Evolutionary conservation across 2,329 filamentous ascomycete genomes (phyloP).

Genomic region (Sclerotinia trifoliorum): DNA sequence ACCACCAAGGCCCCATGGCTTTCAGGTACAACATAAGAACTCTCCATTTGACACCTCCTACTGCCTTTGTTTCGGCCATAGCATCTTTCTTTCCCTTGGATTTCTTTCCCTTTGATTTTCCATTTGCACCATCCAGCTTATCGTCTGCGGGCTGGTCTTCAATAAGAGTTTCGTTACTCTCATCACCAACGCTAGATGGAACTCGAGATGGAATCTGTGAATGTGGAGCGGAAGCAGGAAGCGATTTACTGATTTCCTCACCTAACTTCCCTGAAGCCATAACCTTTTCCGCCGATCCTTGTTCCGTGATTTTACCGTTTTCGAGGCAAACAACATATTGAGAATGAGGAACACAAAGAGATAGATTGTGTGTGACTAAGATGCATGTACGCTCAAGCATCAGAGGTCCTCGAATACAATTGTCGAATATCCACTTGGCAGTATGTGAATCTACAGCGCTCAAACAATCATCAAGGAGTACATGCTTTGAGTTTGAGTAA

Average conservation of each 20-base stretch:
- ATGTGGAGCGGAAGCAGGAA: conserved; percentile 64
- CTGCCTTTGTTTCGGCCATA: conserved; percentile 75
- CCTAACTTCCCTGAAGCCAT: conserved; percentile 86
- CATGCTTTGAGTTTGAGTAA: conserved; percentile 90
- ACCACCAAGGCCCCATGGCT: conserved; percentile 96
- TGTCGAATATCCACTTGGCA: conserved; percentile 95
- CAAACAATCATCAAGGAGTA: conserved; percentile 91
- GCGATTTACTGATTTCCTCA: conserved; percentile 77
- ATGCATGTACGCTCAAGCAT: conserved; percentile 91
- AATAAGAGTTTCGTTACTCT: conserved; percentile 54
- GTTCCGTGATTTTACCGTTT: conserved; percentile 74
- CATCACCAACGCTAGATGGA: conserved; percentile 71
- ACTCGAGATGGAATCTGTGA: conserved; percentile 77
- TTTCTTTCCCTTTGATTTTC: conserved; percentile 44
- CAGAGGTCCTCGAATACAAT: conserved; percentile 83
- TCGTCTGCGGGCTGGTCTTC: conserved; percentile 50
- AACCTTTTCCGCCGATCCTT: conserved; percentile 76
- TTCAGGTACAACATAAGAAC: conserved; percentile 83
- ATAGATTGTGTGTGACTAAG: conserved; percentile 90
- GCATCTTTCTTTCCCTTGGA: conserved; percentile 46
- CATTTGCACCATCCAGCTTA: conserved; percentile 44
- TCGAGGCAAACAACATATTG: conserved; percentile 82
- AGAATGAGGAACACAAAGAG: conserved; percentile 79
- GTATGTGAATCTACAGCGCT: conserved; percentile 97
- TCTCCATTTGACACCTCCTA: conserved; percentile 81